A percentile compares a stretch with the other conserved stretches of the same genome.
phyloP scores from a whole-genome alignment of 2,329 filamentous ascomycete species.

The Hortaea sp. region DNA sequence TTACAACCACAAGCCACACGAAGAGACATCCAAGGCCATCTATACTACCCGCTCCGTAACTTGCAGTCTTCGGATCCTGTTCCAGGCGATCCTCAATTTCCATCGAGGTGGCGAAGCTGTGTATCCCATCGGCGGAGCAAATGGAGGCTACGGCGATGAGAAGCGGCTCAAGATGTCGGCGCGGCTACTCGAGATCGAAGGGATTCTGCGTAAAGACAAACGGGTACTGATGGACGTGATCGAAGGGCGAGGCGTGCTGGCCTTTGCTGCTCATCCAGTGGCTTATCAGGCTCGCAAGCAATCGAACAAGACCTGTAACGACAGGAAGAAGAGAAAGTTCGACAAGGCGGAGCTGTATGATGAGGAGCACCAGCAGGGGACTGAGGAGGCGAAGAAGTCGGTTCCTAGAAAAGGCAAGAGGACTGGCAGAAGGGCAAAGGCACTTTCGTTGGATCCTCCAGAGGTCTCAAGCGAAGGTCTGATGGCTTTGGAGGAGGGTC shows the following conservation, averaged over 20 bases:
- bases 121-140: constrained; percentile 13
- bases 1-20: constrained; percentile 7
- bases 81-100: constrained; percentile 8
- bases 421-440: not conserved
- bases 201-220: constrained; percentile 10
- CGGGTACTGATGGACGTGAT: constrained; percentile 16
- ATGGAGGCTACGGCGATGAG: constrained; percentile 14
- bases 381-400: not conserved
- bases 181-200: constrained; percentile 7
- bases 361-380: too few relatives aligned
- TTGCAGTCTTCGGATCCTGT: constrained; percentile 11
- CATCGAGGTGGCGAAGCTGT: constrained; percentile 10
- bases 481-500: too few relatives aligned
- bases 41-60: constrained; percentile 11
- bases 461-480: too few relatives aligned
- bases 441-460: too few relatives aligned
- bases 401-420: not conserved
- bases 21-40: constrained; percentile 2
- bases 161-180: constrained; percentile 6
- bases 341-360: not conserved
- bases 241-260: constrained; percentile 13
- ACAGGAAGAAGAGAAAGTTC: constrained; percentile 7
- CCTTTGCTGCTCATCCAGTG: constrained; percentile 12
- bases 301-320: constrained; percentile 10
- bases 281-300: constrained; percentile 9